Percentiles rank a stretch among this genome's conserved stretches.
Evolutionary conservation across 768 basidiomycete genomes (phyloP).

Genomic region (Hygrocybe coccinea): DNA sequence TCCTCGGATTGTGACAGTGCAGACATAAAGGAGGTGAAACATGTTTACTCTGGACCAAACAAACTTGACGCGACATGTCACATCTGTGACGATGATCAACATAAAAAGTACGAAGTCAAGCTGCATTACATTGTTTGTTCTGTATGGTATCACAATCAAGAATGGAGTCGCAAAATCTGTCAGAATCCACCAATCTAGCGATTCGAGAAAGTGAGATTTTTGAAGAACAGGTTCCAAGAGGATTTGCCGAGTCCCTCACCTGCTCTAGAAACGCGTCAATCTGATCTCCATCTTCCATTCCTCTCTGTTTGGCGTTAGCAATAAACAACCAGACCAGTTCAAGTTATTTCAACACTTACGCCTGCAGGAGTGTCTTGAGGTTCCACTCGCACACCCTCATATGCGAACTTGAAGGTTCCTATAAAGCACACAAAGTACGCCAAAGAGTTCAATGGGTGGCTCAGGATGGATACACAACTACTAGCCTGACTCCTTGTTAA

Average conservation of each 20-base stretch:
- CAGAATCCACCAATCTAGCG: constrained; percentile 16
- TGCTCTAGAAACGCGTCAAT: constrained; percentile 59
- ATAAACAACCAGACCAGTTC: background rate
- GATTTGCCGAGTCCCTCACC: constrained; percentile 29
- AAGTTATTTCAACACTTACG: constrained; percentile 32
- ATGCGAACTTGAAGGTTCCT: constrained; percentile 64
- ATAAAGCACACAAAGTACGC: background rate
- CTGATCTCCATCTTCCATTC: constrained; percentile 59
- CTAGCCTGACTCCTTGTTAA: constrained; percentile 52
- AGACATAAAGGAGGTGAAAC: no score
- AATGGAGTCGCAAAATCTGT: no score
- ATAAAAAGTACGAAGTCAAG: no score
- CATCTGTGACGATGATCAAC: no score
- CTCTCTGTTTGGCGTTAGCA: constrained; percentile 32
- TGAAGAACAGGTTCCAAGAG: background rate
- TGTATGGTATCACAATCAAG: no score
- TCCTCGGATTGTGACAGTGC: background rate
- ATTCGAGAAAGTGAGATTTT: background rate
- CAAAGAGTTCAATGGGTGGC: background rate
- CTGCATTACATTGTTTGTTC: no score
- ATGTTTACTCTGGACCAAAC: no score
- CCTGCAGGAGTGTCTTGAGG: constrained; percentile 49
- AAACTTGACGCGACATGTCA: no score
- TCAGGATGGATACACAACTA: background rate
- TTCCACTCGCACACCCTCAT: constrained; percentile 48